Evolutionary conservation across 2,329 filamentous ascomycete species (phyloP).

Genomic region (Neobulgaria alba): DNA sequence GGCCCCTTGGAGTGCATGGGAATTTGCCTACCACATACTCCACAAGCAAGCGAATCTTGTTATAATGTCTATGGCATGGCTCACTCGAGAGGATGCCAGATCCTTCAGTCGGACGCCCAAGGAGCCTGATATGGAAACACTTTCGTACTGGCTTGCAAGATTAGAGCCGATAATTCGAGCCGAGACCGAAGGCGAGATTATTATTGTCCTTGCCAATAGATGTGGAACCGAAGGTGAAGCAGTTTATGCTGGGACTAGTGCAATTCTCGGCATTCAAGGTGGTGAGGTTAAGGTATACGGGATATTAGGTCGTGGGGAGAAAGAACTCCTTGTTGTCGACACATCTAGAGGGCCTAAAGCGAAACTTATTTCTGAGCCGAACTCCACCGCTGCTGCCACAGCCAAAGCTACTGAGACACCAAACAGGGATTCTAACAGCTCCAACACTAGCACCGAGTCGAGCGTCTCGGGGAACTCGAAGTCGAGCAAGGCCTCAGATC

Average conservation of each 20-base stretch:
- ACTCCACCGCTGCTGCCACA: too few species aligned
- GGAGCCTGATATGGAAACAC: constrained; percentile 62
- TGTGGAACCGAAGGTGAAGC: constrained; percentile 57
- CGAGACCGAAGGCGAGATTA: constrained; percentile 47
- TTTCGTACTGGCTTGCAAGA: constrained; percentile 67
- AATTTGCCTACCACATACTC: constrained; percentile 45
- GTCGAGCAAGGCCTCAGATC: too few species aligned
- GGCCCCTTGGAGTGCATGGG: constrained; percentile 40
- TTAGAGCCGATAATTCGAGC: constrained; percentile 55
- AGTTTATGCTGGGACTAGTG: constrained; percentile 66
- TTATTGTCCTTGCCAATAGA: constrained; percentile 64
- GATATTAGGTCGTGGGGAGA: constrained; percentile 60
- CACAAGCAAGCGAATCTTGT: constrained; percentile 50
- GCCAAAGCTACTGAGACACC: background rate
- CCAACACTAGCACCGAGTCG: too few species aligned
- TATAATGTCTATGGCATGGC: constrained; percentile 71
- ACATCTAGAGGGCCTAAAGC: constrained; percentile 28
- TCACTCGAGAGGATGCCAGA: constrained; percentile 47
- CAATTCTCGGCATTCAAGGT: constrained; percentile 55
- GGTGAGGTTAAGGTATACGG: constrained; percentile 63
- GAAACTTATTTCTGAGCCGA: constrained; percentile 19
- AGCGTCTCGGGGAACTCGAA: too few species aligned
- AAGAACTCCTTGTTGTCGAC: constrained; percentile 61
- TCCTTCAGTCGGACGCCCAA: constrained; percentile 39
- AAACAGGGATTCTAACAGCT: too few species aligned